These are phyloP conservation scores for Eimeria necatrix DNA, from an alignment of 169 alveolate genomes.

Conservation along the genomic window DNA sequence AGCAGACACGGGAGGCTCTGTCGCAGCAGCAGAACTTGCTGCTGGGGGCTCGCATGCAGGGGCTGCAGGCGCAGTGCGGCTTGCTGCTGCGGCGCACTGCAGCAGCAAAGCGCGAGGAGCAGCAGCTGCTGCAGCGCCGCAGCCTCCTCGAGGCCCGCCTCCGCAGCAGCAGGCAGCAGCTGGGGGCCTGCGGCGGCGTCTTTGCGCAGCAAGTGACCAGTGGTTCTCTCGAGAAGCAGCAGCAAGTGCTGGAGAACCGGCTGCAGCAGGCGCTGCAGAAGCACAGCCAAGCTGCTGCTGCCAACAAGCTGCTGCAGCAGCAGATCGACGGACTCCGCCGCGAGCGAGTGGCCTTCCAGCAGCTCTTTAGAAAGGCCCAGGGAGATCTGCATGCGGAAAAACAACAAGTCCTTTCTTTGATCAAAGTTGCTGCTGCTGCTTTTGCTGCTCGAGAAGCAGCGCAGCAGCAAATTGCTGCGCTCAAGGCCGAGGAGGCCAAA, in stretches of 20 bases:
- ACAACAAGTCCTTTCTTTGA: slow-evolving; percentile 91
- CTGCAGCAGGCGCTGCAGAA: slow-evolving; percentile 92
- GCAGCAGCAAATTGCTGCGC: slow-evolving; percentile 85
- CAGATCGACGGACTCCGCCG: slow-evolving; percentile 92
- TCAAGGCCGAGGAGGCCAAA: slow-evolving; percentile 83
- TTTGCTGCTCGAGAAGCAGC: slow-evolving; percentile 93
- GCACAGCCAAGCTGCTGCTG: slow-evolving; percentile 86
- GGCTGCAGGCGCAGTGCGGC: slow-evolving; percentile 31
- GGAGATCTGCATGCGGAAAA: slow-evolving; percentile 84
- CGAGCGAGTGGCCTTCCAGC: slow-evolving; percentile 93
- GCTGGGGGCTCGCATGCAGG: slow-evolving; percentile 38
- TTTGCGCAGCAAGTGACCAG: slow-evolving; percentile 88
- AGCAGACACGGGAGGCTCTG: slow-evolving; percentile 63
- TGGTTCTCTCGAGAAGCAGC: slow-evolving; percentile 89
- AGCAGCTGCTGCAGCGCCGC: slow-evolving; percentile 3
- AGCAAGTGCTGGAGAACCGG: slow-evolving; percentile 91
- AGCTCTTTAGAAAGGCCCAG: slow-evolving; percentile 91
- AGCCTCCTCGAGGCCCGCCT: slow-evolving; percentile 62
- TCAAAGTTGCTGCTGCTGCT: slow-evolving; percentile 92
- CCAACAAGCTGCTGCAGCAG: slow-evolving; percentile 91
- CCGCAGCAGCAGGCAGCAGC: slow-evolving; percentile 42
- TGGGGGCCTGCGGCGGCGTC: slow-evolving; percentile 87
- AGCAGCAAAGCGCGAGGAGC: slow-evolving; percentile 58
- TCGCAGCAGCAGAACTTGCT: slow-evolving; percentile 72
- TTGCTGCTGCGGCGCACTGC: not conserved